Base-by-base conservation (phyloP, 1,284 basidiomycete species). In the Sporisorium graminicola region DNA sequence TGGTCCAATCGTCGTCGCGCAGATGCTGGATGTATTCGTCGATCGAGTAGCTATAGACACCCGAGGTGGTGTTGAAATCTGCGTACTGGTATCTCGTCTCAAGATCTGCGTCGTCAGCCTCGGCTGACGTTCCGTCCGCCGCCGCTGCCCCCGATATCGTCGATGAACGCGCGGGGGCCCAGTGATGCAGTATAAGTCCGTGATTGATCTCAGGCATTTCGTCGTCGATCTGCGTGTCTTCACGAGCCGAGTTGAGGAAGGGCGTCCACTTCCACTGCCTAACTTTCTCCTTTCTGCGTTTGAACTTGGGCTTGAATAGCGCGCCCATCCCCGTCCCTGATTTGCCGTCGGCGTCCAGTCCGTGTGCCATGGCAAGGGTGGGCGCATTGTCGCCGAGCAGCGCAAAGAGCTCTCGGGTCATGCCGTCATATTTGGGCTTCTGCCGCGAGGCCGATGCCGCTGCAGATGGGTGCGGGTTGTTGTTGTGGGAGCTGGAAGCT, bases 301-400 rank as follows among this genome's bases (percentile, higher is more conserved):
- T 95, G 74, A 97, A 90, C 65, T 92, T 91, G 40, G 94, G 92
- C 80, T 92, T 92, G 50, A 91, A 89, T 67, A 79, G 68, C 10
- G 35, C 61, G 16, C 68, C 68, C 54, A 81, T 63, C 0, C 90
- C 77, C 27, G 86, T 61, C 61, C 79, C 78, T 16, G 58, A 24
- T 47, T 71, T 65, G 29, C 73, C 63, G 18, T 68, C 53, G 14
- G 61, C 35, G 50, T 67, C 58, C 26, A 71, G 58, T 2, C 66
- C 63, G 2, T 69, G 74, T 1, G 73, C 70, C 55, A 86, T 82
- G 20, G 80, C 77, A 43, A 98, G 89, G 0, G 92, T 91, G 2
- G 95, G 94, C 6, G 92, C 92, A 62, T 94, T 93, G 77, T 94
- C 91, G 20, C 96, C 97, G 74, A 99, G 96, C 67, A 99, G 90